Evolutionary conservation across 495 filamentous ascomycete genomes (phyloP).

Genomic region (Tuber borchii): DNA sequence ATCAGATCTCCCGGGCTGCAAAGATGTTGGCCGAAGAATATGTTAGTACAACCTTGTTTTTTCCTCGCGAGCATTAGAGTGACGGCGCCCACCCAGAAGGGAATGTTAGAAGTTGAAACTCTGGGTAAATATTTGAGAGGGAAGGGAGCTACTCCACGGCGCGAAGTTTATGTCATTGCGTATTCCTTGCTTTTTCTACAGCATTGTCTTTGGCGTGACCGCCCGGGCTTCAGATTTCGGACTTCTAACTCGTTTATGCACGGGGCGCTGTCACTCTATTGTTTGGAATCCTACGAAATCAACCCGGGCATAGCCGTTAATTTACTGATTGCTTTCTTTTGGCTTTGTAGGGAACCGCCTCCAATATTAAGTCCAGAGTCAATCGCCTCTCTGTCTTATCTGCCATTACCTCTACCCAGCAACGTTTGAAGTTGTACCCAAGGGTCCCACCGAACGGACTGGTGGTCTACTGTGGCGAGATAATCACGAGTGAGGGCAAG

Average conservation of each 20-base stretch:
- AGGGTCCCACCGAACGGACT: slow-evolving; percentile 96
- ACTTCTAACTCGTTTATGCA: too few species aligned
- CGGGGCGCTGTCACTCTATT: not conserved
- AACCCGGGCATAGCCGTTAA: not conserved
- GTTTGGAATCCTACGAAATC: not conserved
- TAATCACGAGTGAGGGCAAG: slow-evolving; percentile 96
- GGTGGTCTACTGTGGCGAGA: slow-evolving; percentile 99
- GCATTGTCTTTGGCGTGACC: too few species aligned
- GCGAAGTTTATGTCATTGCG: too few species aligned
- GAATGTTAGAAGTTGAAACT: too few species aligned
- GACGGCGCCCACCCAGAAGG: too few species aligned
- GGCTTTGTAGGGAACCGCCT: slow-evolving; percentile 71
- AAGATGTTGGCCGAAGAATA: slow-evolving; percentile 99
- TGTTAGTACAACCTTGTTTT: slow-evolving; percentile 50
- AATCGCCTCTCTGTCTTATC: slow-evolving; percentile 95
- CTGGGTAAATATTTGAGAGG: too few species aligned
- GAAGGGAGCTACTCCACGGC: too few species aligned
- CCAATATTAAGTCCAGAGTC: slow-evolving; percentile 98
- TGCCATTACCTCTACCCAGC: slow-evolving; percentile 97
- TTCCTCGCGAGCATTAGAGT: not conserved
- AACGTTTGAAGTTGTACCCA: slow-evolving; percentile 96
- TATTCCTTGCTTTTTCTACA: too few species aligned
- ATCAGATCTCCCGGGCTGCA: slow-evolving; percentile 89
- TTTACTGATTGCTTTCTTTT: not conserved
- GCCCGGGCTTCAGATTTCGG: too few species aligned